Evolutionary conservation across 345 rosid species (phyloP).

Genomic region (Populus ilicifolia): DNA sequence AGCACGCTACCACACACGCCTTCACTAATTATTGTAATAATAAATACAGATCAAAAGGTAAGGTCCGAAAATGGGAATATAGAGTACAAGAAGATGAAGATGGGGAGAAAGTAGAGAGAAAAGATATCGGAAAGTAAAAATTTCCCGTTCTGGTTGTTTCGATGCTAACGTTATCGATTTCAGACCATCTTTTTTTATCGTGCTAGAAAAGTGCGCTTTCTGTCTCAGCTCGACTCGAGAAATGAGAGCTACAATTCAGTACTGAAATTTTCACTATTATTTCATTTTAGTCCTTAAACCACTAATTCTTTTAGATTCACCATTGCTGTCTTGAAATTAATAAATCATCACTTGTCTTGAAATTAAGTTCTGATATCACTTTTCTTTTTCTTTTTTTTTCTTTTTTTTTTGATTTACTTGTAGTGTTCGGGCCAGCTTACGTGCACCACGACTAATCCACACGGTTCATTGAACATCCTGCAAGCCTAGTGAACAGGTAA

Average conservation of each 20-base stretch:
- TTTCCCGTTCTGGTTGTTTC: not conserved
- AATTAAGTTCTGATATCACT: not conserved
- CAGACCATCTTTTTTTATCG: not conserved
- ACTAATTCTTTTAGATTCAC: not conserved
- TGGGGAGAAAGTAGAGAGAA: not conserved
- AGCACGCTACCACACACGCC: constrained; percentile 20
- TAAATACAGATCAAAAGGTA: not conserved
- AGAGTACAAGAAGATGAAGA: not conserved
- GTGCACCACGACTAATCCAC: too few relatives aligned
- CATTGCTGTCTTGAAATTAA: not conserved
- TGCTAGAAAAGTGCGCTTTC: not conserved
- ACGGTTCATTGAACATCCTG: too few relatives aligned
- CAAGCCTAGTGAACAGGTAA: too few relatives aligned
- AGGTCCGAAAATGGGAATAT: not conserved
- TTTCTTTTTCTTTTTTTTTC: not conserved
- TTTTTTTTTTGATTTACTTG: too few relatives aligned
- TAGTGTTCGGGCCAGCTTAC: too few relatives aligned
- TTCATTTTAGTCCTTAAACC: not conserved
- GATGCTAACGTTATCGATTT: not conserved
- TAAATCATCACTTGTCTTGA: not conserved
- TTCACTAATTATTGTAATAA: not conserved
- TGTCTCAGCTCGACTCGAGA: not conserved
- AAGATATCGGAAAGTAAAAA: not conserved
- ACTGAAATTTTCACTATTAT: not conserved
- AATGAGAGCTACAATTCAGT: not conserved